Conservation (phyloP, 2,329 filamentous ascomycete species). For the Fusarium albidum region DNA sequence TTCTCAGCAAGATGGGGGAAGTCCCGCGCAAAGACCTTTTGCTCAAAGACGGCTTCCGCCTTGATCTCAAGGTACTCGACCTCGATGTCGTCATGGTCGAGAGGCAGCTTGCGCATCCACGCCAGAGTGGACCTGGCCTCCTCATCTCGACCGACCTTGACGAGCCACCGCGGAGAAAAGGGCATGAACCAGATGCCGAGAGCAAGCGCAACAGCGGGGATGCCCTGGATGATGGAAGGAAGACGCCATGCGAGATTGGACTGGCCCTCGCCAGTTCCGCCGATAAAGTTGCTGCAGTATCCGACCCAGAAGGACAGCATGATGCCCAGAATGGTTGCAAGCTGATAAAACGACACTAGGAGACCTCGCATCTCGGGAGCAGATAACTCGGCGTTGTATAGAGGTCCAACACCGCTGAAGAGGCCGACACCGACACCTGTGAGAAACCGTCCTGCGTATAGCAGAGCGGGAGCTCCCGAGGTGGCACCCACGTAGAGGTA, state of each 20-base stretch:
- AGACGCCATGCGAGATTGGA: slow-evolving; percentile 53
- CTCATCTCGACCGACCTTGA: slow-evolving; percentile 73
- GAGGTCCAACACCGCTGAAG: slow-evolving; percentile 52
- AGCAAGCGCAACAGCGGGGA: slow-evolving; percentile 61
- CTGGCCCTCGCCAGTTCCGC: slow-evolving; percentile 51
- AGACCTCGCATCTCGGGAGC: slow-evolving; percentile 71
- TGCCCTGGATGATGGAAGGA: slow-evolving; percentile 53
- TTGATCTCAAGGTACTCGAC: slow-evolving; percentile 83
- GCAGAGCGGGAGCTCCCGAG: slow-evolving; percentile 47
- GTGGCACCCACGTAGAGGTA: slow-evolving; percentile 53
- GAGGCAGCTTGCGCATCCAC: slow-evolving; percentile 66
- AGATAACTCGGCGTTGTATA: slow-evolving; percentile 60
- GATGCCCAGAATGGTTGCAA: slow-evolving; percentile 49
- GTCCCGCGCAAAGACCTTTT: slow-evolving; percentile 70
- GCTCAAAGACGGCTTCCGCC: slow-evolving; percentile 78
- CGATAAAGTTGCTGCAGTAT: slow-evolving; percentile 55
- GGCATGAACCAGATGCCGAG: slow-evolving; percentile 82
- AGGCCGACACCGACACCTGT: slow-evolving; percentile 56
- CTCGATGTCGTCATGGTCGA: slow-evolving; percentile 72
- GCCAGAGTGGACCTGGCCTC: slow-evolving; percentile 67
- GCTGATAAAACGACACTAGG: slow-evolving; percentile 70
- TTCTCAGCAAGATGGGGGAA: slow-evolving; percentile 54
- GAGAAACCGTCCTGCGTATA: slow-evolving; percentile 58
- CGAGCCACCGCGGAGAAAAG: slow-evolving; percentile 78
- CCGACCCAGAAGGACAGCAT: slow-evolving; percentile 57